A percentile compares a stretch with the other conserved stretches of the same genome.
Conservation (phyloP, 371 early-diverging fungal genomes). For the Saksenaea oblongispora region DNA sequence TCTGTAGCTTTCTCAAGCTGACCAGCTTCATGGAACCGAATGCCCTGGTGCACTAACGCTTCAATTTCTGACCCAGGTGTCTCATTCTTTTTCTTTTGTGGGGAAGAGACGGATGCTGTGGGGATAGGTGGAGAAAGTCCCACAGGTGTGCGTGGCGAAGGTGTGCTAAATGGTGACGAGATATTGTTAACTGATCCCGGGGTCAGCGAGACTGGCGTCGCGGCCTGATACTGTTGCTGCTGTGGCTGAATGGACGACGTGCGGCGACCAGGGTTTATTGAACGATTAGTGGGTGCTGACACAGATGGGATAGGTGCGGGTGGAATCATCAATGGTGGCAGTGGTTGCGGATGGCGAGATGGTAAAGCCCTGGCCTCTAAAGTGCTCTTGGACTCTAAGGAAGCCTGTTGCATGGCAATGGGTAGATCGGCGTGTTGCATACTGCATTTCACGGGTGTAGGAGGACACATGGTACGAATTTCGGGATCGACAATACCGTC, state of each 20-base stretch:
- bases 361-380: background rate
- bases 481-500: background rate
- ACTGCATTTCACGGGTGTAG: background rate
- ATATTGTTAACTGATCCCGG: background rate
- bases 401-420: conserved; percentile 22
- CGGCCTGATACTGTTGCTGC: background rate
- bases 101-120: background rate
- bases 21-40: conserved; percentile 66
- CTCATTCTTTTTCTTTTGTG: conserved; percentile 6
- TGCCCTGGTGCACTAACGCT: conserved; percentile 29
- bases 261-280: background rate
- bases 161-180: conserved; percentile 15
- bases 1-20: conserved; percentile 67
- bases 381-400: background rate
- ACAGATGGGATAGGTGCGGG: conserved; percentile 25
- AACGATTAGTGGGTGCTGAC: background rate
- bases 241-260: background rate
- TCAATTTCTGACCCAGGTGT: conserved; percentile 16
- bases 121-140: conserved; percentile 10
- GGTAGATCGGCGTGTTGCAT: conserved; percentile 18
- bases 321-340: conserved; percentile 34
- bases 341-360: conserved; percentile 25
- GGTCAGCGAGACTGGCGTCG: conserved; percentile 1
- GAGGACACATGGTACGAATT: conserved; percentile 5
- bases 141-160: conserved; percentile 21